Evolutionary conservation across 129 eudicot genomes (phyloP), one percentile per base, ranked within the genome.

Genomic region (Centella asiatica): DNA sequence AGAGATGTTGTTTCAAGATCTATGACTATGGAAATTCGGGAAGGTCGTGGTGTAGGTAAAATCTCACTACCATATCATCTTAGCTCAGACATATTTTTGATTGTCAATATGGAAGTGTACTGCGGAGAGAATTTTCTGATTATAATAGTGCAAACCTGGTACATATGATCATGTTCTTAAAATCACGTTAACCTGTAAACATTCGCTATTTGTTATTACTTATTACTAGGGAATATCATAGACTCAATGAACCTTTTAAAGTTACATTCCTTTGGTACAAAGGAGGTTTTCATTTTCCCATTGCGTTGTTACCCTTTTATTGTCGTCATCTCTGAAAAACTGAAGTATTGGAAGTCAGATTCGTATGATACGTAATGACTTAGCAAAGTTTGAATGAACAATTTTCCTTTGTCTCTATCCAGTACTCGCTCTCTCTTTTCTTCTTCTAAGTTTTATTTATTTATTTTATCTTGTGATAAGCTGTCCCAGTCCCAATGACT

Each of bases 41-140:
- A 93, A 85, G 99, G 99, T 42, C 99, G 99, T 78, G 99, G 99
- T 80, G 99, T 93, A 70, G 99, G 99, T 93, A 87, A 62, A 86
- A 63, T 23, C 33, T 24, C 19, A 37, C 65, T 29, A 22, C 47
- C 58, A 33, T 64, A 33, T 56, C 17, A 19, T 19, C n/a, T 32
- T 32, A 56, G 17, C 4, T 1, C n/a, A 18, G 4, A 14, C 1
- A 53, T 4, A n/a, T 9, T 44, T 44, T 44, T 13, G 18, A 1
- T 17, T 44, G 13, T 8, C 15, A 31, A n/a, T n/a, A n/a, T n/a
- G n/a, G 0, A 5, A 9, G 1, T n/a, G 24, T 56, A 0, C 19
- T 19, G 7, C 1, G 6, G 62, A n/a, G 13, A 7, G 3, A 15
- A 27, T 36, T 17, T 56, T 32, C 44, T 32, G 2, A 7, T 8